A percentile compares a stretch with the other conserved stretches of the same genome.
phyloP scores from a whole-genome alignment of 1,284 basidiomycete genomes.

The Marasmius oreades region DNA sequence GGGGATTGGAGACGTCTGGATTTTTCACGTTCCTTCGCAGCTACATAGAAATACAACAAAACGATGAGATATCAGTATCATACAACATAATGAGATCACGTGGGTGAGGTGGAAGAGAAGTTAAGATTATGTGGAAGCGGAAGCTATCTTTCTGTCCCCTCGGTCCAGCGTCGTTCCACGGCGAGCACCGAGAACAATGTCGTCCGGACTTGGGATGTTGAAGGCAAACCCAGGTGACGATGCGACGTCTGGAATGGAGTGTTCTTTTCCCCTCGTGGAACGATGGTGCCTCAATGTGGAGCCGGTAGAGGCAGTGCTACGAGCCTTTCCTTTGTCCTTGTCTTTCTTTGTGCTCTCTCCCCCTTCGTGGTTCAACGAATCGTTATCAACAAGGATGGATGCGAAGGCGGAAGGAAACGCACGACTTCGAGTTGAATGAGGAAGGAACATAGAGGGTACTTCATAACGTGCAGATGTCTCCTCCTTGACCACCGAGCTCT shows the following conservation, averaged over 20 bases:
- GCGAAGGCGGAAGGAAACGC: conserved; percentile 76
- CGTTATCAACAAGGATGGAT: conserved; percentile 61
- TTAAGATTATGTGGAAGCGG: conserved; percentile 25
- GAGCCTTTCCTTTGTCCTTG: conserved; percentile 12
- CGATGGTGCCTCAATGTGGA: background rate
- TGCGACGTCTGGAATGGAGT: conserved; percentile 21
- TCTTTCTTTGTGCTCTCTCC: conserved; percentile 25
- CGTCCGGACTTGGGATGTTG: conserved; percentile 84
- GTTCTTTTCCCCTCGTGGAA: background rate
- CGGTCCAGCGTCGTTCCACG: conserved; percentile 60
- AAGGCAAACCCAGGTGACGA: conserved; percentile 56
- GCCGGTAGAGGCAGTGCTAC: background rate
- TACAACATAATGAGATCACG: background rate
- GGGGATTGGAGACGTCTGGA: conserved; percentile 44
- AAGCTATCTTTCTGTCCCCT: conserved; percentile 32
- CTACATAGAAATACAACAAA: conserved; percentile 50
- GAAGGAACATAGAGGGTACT: conserved; percentile 55
- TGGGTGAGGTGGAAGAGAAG: conserved; percentile 32
- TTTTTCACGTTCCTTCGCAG: conserved; percentile 74
- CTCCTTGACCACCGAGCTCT: conserved; percentile 32
- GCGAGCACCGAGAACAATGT: conserved; percentile 76
- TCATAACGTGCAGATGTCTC: conserved; percentile 30
- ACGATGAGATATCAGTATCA: conserved; percentile 23
- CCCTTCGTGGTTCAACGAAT: conserved; percentile 35
- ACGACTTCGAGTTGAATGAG: conserved; percentile 47